Evolutionary conservation across 2,329 filamentous ascomycete genomes (phyloP).

Genomic region (Colletotrichum gloeosporioides): DNA sequence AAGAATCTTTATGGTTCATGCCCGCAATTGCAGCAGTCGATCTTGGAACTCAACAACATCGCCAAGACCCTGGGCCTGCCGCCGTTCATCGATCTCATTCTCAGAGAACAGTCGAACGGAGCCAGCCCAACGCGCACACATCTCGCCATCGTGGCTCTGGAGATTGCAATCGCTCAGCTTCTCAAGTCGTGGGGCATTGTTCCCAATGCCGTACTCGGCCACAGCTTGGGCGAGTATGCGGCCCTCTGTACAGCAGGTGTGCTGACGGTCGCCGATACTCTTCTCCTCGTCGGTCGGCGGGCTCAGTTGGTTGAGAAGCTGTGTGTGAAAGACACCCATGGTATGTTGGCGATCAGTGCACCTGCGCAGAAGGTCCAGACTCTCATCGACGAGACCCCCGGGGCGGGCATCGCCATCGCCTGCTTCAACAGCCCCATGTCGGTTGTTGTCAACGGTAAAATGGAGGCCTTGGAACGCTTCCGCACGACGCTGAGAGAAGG

Average conservation of each 20-base stretch:
- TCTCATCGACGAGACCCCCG: slow-evolving; percentile 47
- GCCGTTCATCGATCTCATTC: not conserved
- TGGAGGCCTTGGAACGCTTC: slow-evolving; percentile 41
- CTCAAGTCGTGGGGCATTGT: slow-evolving; percentile 61
- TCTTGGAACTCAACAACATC: not conserved
- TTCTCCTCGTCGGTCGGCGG: slow-evolving; percentile 74
- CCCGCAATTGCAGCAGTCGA: not conserved
- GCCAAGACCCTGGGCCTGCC: not conserved
- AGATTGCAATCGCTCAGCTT: slow-evolving; percentile 61
- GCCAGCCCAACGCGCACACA: slow-evolving; percentile 68
- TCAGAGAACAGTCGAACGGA: slow-evolving; percentile 37
- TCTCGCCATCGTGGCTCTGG: slow-evolving; percentile 55
- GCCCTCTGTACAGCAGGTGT: slow-evolving; percentile 74
- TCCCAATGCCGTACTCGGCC: slow-evolving; percentile 62
- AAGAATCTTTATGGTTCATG: not conserved
- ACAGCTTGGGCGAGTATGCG: slow-evolving; percentile 76
- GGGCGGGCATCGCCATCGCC: slow-evolving; percentile 43
- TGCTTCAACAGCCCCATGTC: slow-evolving; percentile 79
- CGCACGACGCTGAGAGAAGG: slow-evolving; percentile 41
- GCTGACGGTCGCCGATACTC: slow-evolving; percentile 71
- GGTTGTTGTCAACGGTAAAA: slow-evolving; percentile 66
- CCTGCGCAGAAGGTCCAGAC: slow-evolving; percentile 56
- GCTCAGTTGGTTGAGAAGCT: slow-evolving; percentile 69
- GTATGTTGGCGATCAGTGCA: slow-evolving; percentile 56
- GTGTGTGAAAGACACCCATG: slow-evolving; percentile 70